These are phyloP conservation scores for Jamesozyma spencerorum DNA, from an alignment of 805 yeast species.

Conservation along the genomic window DNA sequence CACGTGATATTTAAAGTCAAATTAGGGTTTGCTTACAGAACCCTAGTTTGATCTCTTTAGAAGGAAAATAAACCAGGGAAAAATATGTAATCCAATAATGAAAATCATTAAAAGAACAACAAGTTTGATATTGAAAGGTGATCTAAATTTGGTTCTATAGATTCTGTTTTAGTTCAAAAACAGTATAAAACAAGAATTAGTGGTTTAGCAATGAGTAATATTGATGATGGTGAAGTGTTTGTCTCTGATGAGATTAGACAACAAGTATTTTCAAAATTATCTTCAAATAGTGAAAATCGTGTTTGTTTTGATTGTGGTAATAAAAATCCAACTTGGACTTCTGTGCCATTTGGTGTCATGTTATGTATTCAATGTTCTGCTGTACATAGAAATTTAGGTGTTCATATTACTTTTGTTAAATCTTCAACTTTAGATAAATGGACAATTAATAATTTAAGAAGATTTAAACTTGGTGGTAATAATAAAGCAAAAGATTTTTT, in stretches of 20 bases:
- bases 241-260: conserved; percentile 65
- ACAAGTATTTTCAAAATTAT: conserved; percentile 53
- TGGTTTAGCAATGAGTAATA: conserved; percentile 13
- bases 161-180: not conserved
- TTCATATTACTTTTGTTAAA: conserved; percentile 90
- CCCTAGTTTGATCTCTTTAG: no score
- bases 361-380: conserved; percentile 93
- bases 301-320: conserved; percentile 90
- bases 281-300: conserved; percentile 61
- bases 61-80: not conserved
- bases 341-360: conserved; percentile 90
- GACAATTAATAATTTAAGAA: conserved; percentile 82
- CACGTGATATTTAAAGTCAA: no score
- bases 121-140: not conserved
- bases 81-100: no score
- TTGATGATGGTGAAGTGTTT: conserved; percentile 27
- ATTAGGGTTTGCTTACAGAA: no score
- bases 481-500: conserved; percentile 76
- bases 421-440: conserved; percentile 89
- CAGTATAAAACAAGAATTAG: no score
- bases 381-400: conserved; percentile 91
- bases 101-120: not conserved
- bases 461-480: conserved; percentile 92
- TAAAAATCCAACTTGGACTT: conserved; percentile 96
- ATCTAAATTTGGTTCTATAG: not conserved